Percentiles rank a stretch among this genome's conserved stretches.
Evolutionary conservation across 164 flowering plant genomes (phyloP).

Genomic region (Cinnamomum chago): DNA sequence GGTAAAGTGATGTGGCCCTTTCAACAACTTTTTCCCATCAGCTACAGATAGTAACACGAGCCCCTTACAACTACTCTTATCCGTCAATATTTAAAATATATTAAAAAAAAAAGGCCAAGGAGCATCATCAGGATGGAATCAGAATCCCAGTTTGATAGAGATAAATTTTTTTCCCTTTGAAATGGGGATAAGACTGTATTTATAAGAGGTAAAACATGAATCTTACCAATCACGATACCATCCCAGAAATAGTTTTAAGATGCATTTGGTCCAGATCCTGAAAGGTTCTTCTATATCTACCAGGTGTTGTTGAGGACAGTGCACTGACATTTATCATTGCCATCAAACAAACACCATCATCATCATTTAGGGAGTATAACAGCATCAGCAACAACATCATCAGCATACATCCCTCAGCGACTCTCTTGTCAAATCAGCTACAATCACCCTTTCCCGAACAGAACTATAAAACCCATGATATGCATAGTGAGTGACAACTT

Average conservation of each 20-base stretch:
- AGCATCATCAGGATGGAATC: slow-evolving; percentile 21
- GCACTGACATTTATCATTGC: slow-evolving; percentile 18
- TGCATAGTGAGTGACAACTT: not conserved
- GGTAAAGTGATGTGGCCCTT: slow-evolving; percentile 13
- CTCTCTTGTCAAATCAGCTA: slow-evolving; percentile 27
- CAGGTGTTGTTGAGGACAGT: slow-evolving; percentile 3
- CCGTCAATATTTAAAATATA: too few species aligned
- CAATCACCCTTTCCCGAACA: too few species aligned
- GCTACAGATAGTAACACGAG: slow-evolving; percentile 14
- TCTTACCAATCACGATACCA: slow-evolving; percentile 30
- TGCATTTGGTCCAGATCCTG: slow-evolving; percentile 1
- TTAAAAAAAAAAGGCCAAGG: not conserved
- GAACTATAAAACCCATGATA: slow-evolving; percentile 46
- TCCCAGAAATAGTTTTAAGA: not conserved
- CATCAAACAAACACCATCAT: slow-evolving; percentile 34
- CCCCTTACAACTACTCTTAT: too few species aligned
- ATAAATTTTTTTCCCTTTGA: too few species aligned
- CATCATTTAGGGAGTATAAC: slow-evolving; percentile 2
- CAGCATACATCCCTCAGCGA: slow-evolving; percentile 15
- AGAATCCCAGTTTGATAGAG: slow-evolving; percentile 16
- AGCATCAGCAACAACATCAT: too few species aligned
- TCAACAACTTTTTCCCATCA: slow-evolving; percentile 15
- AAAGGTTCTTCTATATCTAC: not conserved
- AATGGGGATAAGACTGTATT: slow-evolving; percentile 6
- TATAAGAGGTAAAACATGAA: not conserved